These are phyloP conservation scores for Collariella sp. DNA, from an alignment of 495 filamentous ascomycete genomes.

Conservation along the genomic window DNA sequence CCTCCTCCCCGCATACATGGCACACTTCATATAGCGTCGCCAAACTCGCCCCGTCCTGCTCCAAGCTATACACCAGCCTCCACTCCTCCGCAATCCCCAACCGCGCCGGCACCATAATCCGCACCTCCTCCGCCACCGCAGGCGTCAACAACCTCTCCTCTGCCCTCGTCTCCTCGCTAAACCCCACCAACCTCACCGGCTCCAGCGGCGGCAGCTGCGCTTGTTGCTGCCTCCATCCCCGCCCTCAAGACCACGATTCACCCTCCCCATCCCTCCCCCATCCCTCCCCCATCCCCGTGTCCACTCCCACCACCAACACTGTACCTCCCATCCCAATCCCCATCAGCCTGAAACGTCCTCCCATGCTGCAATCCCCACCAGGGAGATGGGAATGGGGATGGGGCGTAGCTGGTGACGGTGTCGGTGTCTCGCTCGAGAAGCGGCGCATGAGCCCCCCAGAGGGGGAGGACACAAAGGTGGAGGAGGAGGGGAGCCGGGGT, in stretches of 20 bases:
- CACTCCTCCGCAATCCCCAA: slow-evolving; percentile 82
- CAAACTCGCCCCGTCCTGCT: slow-evolving; percentile 82
- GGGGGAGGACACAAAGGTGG: slow-evolving; percentile 22
- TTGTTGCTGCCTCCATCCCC: slow-evolving; percentile 25
- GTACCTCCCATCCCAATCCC: slow-evolving; percentile 9
- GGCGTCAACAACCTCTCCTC: slow-evolving; percentile 50
- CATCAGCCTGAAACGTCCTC: slow-evolving; percentile 19
- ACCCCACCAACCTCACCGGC: slow-evolving; percentile 36
- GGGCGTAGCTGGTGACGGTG: slow-evolving; percentile 6
- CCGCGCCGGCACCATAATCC: slow-evolving; percentile 75
- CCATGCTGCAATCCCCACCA: too few species aligned
- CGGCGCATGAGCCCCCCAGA: slow-evolving; percentile 33
- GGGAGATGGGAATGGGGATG: too few species aligned
- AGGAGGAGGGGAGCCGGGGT: slow-evolving; percentile 18
- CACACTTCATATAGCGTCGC: slow-evolving; percentile 78
- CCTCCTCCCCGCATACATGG: slow-evolving; percentile 49
- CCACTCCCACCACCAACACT: too few species aligned
- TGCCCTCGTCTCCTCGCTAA: slow-evolving; percentile 29
- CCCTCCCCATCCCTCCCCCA: not conserved
- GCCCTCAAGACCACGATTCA: slow-evolving; percentile 28
- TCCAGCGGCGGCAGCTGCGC: slow-evolving; percentile 38
- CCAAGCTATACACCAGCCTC: slow-evolving; percentile 81
- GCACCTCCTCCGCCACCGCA: slow-evolving; percentile 84
- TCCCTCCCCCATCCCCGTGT: too few species aligned
- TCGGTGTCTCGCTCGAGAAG: slow-evolving; percentile 25